Evolutionary conservation across 306 rosid genomes (phyloP).

Genomic region (Cucurbita maxima): DNA sequence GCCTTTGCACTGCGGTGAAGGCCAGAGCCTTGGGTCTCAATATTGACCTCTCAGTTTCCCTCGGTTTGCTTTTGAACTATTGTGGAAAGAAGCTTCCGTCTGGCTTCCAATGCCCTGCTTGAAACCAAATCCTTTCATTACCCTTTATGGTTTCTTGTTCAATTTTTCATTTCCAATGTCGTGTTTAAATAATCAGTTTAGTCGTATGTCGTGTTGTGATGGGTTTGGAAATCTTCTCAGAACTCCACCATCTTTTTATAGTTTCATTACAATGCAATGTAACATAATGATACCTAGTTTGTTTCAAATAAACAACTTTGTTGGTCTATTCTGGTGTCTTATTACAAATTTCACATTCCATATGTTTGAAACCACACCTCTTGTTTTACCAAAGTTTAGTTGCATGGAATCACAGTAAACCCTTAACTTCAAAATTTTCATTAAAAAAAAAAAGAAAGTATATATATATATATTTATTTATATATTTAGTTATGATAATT

Average conservation of each 20-base stretch:
- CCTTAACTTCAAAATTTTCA: too few species aligned
- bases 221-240: conserved; percentile 1
- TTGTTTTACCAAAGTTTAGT: too few species aligned
- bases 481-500: too few species aligned
- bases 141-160: background rate
- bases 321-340: background rate
- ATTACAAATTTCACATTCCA: background rate
- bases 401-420: too few species aligned
- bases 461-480: too few species aligned
- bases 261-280: background rate
- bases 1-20: conserved; percentile 1
- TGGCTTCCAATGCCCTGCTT: conserved; percentile 11
- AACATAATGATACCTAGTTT: background rate
- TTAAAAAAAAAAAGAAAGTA: too few species aligned
- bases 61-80: conserved; percentile 5
- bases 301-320: background rate
- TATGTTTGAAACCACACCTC: background rate
- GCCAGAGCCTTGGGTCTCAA: conserved; percentile 7
- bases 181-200: background rate
- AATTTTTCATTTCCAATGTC: background rate
- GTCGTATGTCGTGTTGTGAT: background rate
- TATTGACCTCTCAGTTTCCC: background rate
- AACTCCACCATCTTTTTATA: background rate
- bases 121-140: background rate
- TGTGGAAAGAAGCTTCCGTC: conserved; percentile 10